These are phyloP conservation scores for Tetrahymena thermophila DNA, from an alignment of 73 alveolate species.

Conservation along the genomic window DNA sequence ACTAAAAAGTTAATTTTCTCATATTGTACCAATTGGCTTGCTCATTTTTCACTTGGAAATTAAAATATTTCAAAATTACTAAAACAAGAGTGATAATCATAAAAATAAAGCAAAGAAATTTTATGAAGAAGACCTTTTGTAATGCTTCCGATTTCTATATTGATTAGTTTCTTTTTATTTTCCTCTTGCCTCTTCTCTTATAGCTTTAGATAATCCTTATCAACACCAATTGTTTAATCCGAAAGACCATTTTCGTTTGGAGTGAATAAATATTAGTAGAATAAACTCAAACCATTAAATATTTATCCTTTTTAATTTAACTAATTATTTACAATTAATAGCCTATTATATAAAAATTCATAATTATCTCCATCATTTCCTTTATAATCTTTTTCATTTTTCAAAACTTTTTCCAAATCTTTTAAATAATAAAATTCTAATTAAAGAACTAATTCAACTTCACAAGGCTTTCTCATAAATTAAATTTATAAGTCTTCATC, in stretches of 20 bases:
- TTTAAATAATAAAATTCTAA: neutral
- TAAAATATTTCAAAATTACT: too few species aligned
- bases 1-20: neutral
- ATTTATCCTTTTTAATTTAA: neutral
- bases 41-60: too few species aligned
- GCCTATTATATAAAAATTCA: too few species aligned
- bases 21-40: neutral
- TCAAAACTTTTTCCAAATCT: neutral
- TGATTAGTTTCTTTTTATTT: neutral
- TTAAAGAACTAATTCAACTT: neutral
- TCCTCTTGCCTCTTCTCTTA: neutral
- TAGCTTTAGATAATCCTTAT: neutral
- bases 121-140: too few species aligned
- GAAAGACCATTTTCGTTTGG: neutral
- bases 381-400: neutral
- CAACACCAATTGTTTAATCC: neutral
- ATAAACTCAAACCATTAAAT: neutral
- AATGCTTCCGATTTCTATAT: too few species aligned
- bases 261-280: neutral
- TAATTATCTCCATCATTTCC: too few species aligned
- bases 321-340: neutral
- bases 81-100: too few species aligned
- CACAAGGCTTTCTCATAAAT: neutral
- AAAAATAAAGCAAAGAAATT: too few species aligned
- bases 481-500: neutral